Evolutionary conservation across 768 basidiomycete species (phyloP), one percentile per base, ranked within the genome.

Genomic region (Hortiboletus campestris): DNA sequence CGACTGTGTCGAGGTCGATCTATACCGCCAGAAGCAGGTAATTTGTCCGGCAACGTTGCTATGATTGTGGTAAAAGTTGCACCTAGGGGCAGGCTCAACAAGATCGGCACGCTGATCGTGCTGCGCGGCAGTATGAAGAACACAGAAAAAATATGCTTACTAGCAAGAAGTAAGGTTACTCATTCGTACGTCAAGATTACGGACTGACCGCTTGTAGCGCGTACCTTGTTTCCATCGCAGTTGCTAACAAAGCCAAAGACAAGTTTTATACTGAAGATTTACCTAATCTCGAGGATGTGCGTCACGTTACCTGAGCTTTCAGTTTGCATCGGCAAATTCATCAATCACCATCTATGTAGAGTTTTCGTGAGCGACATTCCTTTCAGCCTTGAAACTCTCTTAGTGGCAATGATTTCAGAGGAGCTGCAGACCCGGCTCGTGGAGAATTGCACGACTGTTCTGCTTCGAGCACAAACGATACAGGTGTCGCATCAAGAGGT

Each of bases 11-110:
- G 89, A 91, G 67, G 81, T 88, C 20, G 88, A 89, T 63, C 69
- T 77, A 20, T 80, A 83, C 63, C 84, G 88, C 46, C 88, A 90
- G 76, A 93, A 91, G 72, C 90, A 92, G 82, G 91, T 64, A 59
- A 49, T 55, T 53, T 46, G 16, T 49, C 42, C 28, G 13, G n/a
- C 19, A 29, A 43, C 40, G 25, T 46, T 53, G 14, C 8, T 40
- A 25, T 50, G 32, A 48, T 53, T 32, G 20, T 49, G 35, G 28
- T 56, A 53, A 55, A 60, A 52, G 25, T 47, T 43, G n/a, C 44
- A 19, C 47, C 25, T 61, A 91, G 89, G 82, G 77, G 48, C 83
- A 86, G 54, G 80, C 82, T 41, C 76, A 76, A 63, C 89, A 90
- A 64, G 91, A 93, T 66, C 83, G 79, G 44, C 89, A 91, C 55